A percentile compares a stretch with the other conserved stretches of the same genome.
phyloP scores from a whole-genome alignment of 208 protist species.

The Crithidia mellificae region DNA sequence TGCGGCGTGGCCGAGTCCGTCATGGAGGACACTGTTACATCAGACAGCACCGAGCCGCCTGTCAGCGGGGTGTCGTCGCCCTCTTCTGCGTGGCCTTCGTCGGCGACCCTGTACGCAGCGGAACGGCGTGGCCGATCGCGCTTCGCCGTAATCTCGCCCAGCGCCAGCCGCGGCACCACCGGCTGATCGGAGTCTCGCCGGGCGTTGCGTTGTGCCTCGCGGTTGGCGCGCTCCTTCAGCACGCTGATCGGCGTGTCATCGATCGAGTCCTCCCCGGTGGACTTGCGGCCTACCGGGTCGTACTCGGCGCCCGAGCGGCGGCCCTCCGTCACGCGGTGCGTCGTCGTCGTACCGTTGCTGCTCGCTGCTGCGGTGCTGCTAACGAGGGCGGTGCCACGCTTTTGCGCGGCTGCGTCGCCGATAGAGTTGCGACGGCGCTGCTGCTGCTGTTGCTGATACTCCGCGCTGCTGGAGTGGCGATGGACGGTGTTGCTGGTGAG shows the following conservation, averaged over 20 bases:
- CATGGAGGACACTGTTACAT: slow-evolving; percentile 38
- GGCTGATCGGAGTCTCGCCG: slow-evolving; percentile 7
- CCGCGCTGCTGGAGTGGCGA: slow-evolving; percentile 4
- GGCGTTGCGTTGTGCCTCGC: slow-evolving; percentile 21
- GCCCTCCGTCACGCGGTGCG: slow-evolving; percentile 10
- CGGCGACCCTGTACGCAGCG: slow-evolving; percentile 8
- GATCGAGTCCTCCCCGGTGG: slow-evolving; percentile 1
- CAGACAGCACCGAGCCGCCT: slow-evolving; percentile 16
- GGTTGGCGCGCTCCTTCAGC: slow-evolving; percentile 26
- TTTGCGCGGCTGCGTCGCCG: background rate
- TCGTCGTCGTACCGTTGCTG: background rate
- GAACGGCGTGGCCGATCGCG: slow-evolving; percentile 19
- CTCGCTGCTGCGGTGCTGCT: background rate
- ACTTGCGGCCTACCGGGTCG: slow-evolving; percentile 7
- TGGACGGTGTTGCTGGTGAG: slow-evolving; percentile 11
- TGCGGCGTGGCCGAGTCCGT: slow-evolving; percentile 24
- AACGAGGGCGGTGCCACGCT: no score
- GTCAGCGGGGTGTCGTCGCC: slow-evolving; percentile 5
- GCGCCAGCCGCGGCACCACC: slow-evolving; percentile 30
- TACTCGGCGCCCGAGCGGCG: slow-evolving; percentile 6
- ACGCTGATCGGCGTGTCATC: slow-evolving; percentile 31
- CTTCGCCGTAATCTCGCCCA: slow-evolving; percentile 24
- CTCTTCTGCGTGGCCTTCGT: background rate
- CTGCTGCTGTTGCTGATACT: slow-evolving; percentile 5
- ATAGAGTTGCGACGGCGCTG: background rate